phyloP scores from a whole-genome alignment of 2,329 filamentous ascomycete species.

The Myriosclerotinia curreyana region DNA sequence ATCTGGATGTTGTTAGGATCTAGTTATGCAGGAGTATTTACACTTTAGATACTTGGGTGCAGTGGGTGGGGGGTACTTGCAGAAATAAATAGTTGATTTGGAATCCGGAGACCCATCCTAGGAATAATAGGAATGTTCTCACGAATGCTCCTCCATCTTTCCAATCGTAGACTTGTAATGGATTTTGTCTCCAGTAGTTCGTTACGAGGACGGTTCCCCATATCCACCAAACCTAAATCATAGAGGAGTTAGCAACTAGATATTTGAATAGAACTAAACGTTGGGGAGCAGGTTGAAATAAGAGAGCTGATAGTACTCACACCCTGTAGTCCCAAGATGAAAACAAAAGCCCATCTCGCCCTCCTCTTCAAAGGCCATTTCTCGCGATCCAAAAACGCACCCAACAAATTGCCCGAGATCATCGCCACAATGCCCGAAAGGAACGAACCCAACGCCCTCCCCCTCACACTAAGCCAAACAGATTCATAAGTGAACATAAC shows the following conservation, averaged over 20 bases:
- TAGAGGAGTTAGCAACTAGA: background rate
- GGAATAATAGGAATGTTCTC: constrained; percentile 61
- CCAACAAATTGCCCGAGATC: constrained; percentile 62
- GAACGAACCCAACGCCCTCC: constrained; percentile 68
- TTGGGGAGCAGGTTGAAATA: background rate
- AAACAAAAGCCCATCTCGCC: constrained; percentile 33
- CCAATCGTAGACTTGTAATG: constrained; percentile 64
- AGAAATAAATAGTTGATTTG: constrained; percentile 73
- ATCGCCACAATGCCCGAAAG: constrained; percentile 66
- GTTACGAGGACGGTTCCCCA: constrained; percentile 67
- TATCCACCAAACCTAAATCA: constrained; percentile 56
- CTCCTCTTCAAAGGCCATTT: constrained; percentile 31
- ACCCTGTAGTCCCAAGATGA: constrained; percentile 51
- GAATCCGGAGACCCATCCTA: constrained; percentile 65
- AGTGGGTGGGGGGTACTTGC: constrained; percentile 43
- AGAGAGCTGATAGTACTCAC: constrained; percentile 34
- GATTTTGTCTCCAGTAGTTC: constrained; percentile 51
- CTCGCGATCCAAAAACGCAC: constrained; percentile 40
- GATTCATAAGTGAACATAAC: constrained; percentile 69
- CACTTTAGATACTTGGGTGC: too few relatives aligned
- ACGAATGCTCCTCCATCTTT: constrained; percentile 56
- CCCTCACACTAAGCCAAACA: constrained; percentile 67
- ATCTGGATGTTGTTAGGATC: constrained; percentile 43
- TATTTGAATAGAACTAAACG: background rate
- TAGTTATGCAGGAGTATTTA: background rate